Evolutionary conservation across 495 filamentous ascomycete species (phyloP).

Genomic region (Aspergillus asperescens): DNA sequence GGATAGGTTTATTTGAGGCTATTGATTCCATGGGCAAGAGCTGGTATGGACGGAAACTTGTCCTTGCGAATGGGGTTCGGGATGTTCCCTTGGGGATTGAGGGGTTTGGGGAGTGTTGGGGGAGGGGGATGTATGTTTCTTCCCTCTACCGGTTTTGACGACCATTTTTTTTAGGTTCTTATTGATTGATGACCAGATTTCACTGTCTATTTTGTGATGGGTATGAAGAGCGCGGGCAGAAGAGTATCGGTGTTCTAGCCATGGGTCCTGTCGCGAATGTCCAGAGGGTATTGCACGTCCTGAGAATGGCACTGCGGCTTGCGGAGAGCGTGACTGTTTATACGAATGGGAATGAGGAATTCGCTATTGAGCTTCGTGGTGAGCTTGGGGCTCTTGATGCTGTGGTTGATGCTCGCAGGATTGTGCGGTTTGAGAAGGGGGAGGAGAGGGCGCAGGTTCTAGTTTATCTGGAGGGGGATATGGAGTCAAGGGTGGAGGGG

Average conservation of each 20-base stretch:
- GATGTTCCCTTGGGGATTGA: conserved; percentile 33
- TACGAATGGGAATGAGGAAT: conserved; percentile 1
- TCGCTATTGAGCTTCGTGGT: not conserved
- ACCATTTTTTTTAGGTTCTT: too few species aligned
- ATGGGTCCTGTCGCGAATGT: not conserved
- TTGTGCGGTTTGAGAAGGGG: not conserved
- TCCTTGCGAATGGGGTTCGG: conserved; percentile 43
- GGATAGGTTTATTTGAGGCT: conserved; percentile 11
- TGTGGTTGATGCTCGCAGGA: not conserved
- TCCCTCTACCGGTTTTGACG: too few species aligned
- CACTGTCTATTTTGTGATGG: conserved; percentile 48
- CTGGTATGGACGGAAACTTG: conserved; percentile 43
- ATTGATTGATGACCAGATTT: conserved; percentile 34
- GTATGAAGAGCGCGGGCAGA: conserved; percentile 36
- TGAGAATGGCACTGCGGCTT: not conserved
- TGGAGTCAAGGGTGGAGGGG: not conserved
- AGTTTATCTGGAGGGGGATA: not conserved
- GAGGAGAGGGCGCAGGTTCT: not conserved
- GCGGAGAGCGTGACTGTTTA: not conserved
- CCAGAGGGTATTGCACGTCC: not conserved
- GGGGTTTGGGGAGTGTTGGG: conserved; percentile 33
- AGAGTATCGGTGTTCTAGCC: conserved; percentile 27
- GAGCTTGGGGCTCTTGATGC: not conserved
- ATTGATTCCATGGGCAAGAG: conserved; percentile 22
- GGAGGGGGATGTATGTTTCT: conserved; percentile 20